Evolutionary conservation across 768 basidiomycete genomes (phyloP).

Genomic region (Heimioporus sp.): DNA sequence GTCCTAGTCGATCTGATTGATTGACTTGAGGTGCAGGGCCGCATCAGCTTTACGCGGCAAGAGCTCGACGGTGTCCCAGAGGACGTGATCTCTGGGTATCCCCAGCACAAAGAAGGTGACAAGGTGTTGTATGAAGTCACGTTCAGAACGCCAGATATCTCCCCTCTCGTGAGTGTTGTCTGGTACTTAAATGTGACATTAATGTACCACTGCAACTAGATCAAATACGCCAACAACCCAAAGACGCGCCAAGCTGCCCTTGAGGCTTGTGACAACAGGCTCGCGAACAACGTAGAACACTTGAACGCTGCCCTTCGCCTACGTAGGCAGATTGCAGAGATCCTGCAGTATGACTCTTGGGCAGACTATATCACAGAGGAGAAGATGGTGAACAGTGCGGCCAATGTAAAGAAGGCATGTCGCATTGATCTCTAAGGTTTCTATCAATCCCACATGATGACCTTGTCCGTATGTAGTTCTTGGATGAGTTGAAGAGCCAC

Average conservation of each 20-base stretch:
- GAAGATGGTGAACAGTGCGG: slow-evolving; percentile 79
- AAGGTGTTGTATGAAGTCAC: slow-evolving; percentile 69
- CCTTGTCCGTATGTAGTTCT: slow-evolving; percentile 48
- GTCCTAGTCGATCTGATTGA: not conserved
- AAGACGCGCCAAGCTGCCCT: slow-evolving; percentile 64
- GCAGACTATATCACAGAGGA: slow-evolving; percentile 83
- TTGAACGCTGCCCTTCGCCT: slow-evolving; percentile 66
- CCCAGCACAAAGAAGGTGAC: slow-evolving; percentile 56
- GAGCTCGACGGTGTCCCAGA: slow-evolving; percentile 80
- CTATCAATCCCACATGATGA: not conserved
- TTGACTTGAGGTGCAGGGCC: slow-evolving; percentile 41
- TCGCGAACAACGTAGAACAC: slow-evolving; percentile 67
- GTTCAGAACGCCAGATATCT: slow-evolving; percentile 81
- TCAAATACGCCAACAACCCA: slow-evolving; percentile 76
- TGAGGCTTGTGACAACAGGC: slow-evolving; percentile 66
- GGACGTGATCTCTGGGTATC: slow-evolving; percentile 78
- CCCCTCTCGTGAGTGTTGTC: slow-evolving; percentile 57
- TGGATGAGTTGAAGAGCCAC: slow-evolving; percentile 71
- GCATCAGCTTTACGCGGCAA: slow-evolving; percentile 62
- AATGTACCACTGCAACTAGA: slow-evolving; percentile 38
- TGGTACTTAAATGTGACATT: not conserved
- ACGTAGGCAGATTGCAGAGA: slow-evolving; percentile 62
- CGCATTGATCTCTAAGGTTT: not conserved
- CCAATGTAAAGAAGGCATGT: slow-evolving; percentile 55
- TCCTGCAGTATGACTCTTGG: slow-evolving; percentile 77